These are phyloP conservation scores for Neofusicoccum cordaticola DNA, from an alignment of 2,329 filamentous ascomycete genomes.

Conservation along the genomic window DNA sequence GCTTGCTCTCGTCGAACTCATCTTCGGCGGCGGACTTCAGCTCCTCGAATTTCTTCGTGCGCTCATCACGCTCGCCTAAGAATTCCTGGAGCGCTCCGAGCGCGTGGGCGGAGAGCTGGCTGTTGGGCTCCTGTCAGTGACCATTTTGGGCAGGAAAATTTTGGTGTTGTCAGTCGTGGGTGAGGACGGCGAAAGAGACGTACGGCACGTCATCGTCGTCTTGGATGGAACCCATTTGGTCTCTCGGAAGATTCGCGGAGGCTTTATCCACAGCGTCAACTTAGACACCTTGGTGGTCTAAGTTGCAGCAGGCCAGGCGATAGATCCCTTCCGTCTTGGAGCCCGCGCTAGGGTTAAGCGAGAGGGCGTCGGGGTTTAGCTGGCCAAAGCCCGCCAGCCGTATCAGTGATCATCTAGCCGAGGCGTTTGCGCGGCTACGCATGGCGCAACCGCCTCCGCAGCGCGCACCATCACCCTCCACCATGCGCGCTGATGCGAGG, in stretches of 20 bases:
- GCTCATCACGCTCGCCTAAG: constrained; percentile 68
- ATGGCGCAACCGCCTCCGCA: constrained; percentile 1
- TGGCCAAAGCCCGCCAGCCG: background rate
- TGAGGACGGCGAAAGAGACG: constrained; percentile 16
- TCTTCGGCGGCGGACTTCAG: constrained; percentile 62
- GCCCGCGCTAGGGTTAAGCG: background rate
- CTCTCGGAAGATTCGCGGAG: background rate
- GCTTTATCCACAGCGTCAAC: background rate
- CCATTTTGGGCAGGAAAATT: background rate
- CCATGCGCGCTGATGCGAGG: background rate
- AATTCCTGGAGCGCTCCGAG: constrained; percentile 71
- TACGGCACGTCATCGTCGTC: constrained; percentile 38
- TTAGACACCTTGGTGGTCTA: constrained; percentile 12
- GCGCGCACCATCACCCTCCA: background rate
- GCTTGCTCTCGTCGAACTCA: constrained; percentile 40
- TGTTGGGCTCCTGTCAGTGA: constrained; percentile 28
- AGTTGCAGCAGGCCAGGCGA: background rate
- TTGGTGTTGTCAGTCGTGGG: too few species aligned
- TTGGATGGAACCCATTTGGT: background rate
- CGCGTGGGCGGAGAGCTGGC: constrained; percentile 63
- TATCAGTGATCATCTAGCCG: background rate
- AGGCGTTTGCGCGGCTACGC: background rate
- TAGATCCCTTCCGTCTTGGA: background rate
- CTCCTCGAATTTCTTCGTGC: constrained; percentile 64
- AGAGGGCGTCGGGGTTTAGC: background rate